Base-by-base conservation (phyloP, 2,329 filamentous ascomycete species). In the Dactylellina drechsleri region DNA sequence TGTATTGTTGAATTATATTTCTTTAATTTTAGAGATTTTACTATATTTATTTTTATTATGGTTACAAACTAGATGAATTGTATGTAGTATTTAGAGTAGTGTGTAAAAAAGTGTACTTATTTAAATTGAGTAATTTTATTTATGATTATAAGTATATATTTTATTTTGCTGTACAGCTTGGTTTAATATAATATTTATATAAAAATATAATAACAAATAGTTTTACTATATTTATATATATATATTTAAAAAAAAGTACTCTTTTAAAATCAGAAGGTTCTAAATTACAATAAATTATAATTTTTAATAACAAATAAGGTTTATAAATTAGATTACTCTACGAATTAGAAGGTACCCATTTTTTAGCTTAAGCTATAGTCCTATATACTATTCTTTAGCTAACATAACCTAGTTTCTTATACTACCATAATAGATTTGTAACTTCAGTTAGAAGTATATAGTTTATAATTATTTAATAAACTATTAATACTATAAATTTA, bases 401-500 rank as follows among this genome's bases (percentile, higher is more conserved):
- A 12, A 43, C 5, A 43, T 43, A 43, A 43, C 5, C 5, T 43
- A 43, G 5, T 43, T 43, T 43, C 5, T 43, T 43, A 43, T 43
- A n/a, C 5, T 43, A 43, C 2, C 5, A 43, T 43, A 43, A 43
- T 43, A 43, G 5, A 12, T 43, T 43, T 12, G 5, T 43, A 43
- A 43, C 5, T 43, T 43, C 5, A 12, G n/a, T 43, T 12, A 43
- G 5, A 12, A 43, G 5, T 43, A 43, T 43, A 43, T 43, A 23
- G 4, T 23, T 4, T 23, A 23, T 23, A 23, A 23, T 23, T 23
- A 23, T 2, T 23, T 23, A 23, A 23, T 23, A 23, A 23, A 43
- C 16, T 50, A 50, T 18, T 50, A 50, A n/a, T n/a, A 50, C 16
- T 50, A 50, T 50, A 50, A 50, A n/a, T 50, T 50, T 50, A 50